Evolutionary conservation across 495 filamentous ascomycete genomes (phyloP), one percentile per base, ranked within the genome.

Genomic region (Penicillium riverlandense): DNA sequence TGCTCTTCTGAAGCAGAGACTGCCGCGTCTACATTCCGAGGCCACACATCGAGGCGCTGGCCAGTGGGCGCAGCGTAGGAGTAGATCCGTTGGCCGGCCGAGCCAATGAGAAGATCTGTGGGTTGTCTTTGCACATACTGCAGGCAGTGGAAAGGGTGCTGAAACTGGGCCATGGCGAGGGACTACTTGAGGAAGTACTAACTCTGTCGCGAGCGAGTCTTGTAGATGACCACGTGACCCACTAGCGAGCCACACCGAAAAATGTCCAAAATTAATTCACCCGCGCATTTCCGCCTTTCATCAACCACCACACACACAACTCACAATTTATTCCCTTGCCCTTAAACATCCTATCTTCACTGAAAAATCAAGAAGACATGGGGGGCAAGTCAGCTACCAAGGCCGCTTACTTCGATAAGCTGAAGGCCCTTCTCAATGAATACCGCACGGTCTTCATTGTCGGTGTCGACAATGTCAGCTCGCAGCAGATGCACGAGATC

Each of bases 401-500:
- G 82, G 81, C 88, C 67, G 86, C 79, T 75, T 98, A 98, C 82
- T 98, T 98, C 80, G 90, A 96, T 69, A 96, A 96, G 85, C 85
- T 98, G 62, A 95, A 96, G 83, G 73, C 67, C 62, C 79, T 96
- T 62, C 82, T 96, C 61, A 84, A 95, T 74, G 80, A 86, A 61
- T 96, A 95, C 83, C 78, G 79, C 66, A 86, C 83, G 55, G 84
- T 96, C 76, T 99, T 99, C 87, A 90, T 99, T 66, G 90, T 96
- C 67, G 79, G 79, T 59, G 85, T 94, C 69, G 88, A 94, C 80
- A 94, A 92, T 91, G 86, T 86, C 72, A 86, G 83, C 68, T 99
- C 92, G 44, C 92, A 99, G 83, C 92, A 99, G 83, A 99, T 99
- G 92, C 92, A 99, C 86, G 92, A 99, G 80, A 97, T 97, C 69